Base-by-base conservation (phyloP, 1,284 basidiomycete species). In the Microstroma glucosiphilum region DNA sequence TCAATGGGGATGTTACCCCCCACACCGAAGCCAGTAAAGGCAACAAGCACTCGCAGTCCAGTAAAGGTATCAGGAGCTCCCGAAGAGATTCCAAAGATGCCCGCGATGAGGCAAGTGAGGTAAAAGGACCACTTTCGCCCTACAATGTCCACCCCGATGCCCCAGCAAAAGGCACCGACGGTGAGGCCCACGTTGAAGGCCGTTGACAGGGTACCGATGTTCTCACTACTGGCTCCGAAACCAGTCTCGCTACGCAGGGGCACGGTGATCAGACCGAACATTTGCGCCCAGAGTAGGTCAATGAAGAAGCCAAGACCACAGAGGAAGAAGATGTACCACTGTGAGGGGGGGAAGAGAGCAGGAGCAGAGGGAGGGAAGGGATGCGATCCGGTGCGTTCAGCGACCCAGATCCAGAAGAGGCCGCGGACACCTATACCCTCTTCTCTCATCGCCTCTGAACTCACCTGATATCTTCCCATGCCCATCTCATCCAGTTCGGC, bases 281-380 rank as follows among this genome's bases (percentile, higher is more conserved):
- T 73, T 26, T 75, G 72, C 8, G 75, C 74, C 72, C 72, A 77
- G 8, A 76, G 62, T 12, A 76, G 67, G 59, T 77, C 75, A 60
- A 72, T 73, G 53, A 73, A 73, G 65, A 68, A 75, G 26, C 73
- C 73, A 40, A 73, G 68, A 9, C 73, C 73, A 56, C 72, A 70
- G 8, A 75, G 69, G 43, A 71, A 61, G 65, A 73, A 75, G 61
- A 73, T 67, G 62, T 63, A 72, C 61, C 60, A 63, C 58, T 25
- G 6, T 1, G 19, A 21, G 6, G 19, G 53, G n/a, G 53, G 3
- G 11, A 17, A 30, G 15, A 21, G 25, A 26, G 19, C 53, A 55
- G 26, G 53, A 19, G 26, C 15, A 7, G 15, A 55, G 53, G 53
- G 26, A 2, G 46, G 2, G 23, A 8, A 17, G 26, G 23, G 15